A percentile compares a stretch with the other conserved stretches of the same genome.
Evolutionary conservation across 306 rosid species (phyloP).

Genomic region (Trifolium subterraneum): DNA sequence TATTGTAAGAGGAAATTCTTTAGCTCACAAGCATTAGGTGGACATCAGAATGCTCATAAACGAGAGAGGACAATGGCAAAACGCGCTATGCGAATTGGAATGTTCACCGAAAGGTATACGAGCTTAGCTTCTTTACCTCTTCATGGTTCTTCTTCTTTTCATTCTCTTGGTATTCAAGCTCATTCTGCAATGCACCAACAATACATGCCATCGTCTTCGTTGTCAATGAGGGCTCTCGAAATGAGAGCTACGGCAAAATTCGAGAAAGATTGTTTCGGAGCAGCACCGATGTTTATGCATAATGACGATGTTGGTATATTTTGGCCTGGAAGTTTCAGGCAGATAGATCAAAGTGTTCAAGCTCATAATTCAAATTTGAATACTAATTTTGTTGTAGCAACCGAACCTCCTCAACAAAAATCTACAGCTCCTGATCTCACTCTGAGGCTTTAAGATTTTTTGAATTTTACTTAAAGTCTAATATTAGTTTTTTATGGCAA

Average conservation of each 20-base stretch:
- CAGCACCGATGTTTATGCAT: conserved; percentile 56
- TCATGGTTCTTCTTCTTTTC: conserved; percentile 72
- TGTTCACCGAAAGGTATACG: conserved; percentile 64
- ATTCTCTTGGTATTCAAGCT: conserved; percentile 77
- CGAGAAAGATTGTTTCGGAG: conserved; percentile 54
- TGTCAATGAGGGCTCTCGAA: conserved; percentile 50
- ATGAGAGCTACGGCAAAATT: conserved; percentile 62
- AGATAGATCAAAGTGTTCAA: conserved; percentile 47
- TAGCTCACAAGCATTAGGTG: conserved; percentile 93
- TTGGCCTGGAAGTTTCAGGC: conserved; percentile 95
- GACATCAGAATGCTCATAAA: conserved; percentile 94
- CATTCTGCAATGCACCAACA: conserved; percentile 73
- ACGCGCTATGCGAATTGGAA: conserved; percentile 80
- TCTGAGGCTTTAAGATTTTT: conserved; percentile 64
- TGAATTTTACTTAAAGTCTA: conserved; percentile 21
- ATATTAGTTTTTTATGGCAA: conserved; percentile 33
- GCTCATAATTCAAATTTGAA: conserved; percentile 47
- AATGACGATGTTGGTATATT: conserved; percentile 63
- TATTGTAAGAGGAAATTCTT: conserved; percentile 85
- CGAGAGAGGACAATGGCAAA: conserved; percentile 93
- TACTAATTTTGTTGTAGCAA: conserved; percentile 38
- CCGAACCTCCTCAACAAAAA: conserved; percentile 44
- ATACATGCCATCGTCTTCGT: conserved; percentile 40
- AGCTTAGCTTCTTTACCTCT: conserved; percentile 87
- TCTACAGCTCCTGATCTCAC: conserved; percentile 77